Percentiles rank a stretch among this genome's conserved stretches.
Conservation (phyloP, 805 yeast genomes). For the Sugiyamaella lignohabitans region DNA sequence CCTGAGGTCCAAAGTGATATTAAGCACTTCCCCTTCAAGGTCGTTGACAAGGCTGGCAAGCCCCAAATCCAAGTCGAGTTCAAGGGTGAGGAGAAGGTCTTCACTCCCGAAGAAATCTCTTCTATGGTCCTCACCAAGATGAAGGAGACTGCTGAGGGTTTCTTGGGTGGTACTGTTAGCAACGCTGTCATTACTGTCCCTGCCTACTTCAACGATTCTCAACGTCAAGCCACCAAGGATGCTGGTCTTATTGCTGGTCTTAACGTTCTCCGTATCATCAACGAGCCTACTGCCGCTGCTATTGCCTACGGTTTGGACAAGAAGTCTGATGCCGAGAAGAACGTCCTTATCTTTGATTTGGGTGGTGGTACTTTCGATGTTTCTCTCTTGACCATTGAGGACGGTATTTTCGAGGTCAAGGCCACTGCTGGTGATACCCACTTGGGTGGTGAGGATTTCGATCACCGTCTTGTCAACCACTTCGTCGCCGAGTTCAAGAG, state of each 20-base stretch:
- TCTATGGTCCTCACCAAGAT: constrained; percentile 88
- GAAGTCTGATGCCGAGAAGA: constrained; percentile 68
- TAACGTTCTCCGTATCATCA: constrained; percentile 88
- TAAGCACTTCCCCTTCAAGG: constrained; percentile 85
- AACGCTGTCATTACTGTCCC: constrained; percentile 97
- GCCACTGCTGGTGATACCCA: constrained; percentile 90
- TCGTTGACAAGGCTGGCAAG: constrained; percentile 72
- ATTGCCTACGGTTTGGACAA: constrained; percentile 90
- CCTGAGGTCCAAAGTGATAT: constrained; percentile 71
- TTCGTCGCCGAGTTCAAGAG: constrained; percentile 95
- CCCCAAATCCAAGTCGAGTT: constrained; percentile 82
- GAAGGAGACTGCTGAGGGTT: constrained; percentile 91
- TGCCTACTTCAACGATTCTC: constrained; percentile 95
- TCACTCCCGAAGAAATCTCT: constrained; percentile 92
- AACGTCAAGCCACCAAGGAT: constrained; percentile 97
- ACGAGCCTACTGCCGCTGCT: constrained; percentile 98
- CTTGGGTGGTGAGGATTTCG: constrained; percentile 99
- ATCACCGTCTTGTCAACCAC: constrained; percentile 90
- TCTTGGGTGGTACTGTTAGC: constrained; percentile 73
- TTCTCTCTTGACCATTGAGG: constrained; percentile 84
- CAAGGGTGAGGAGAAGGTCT: constrained; percentile 79
- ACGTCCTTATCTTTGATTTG: constrained; percentile 87
- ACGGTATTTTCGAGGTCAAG: constrained; percentile 95
- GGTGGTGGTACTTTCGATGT: constrained; percentile 99
- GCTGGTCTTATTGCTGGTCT: constrained; percentile 96